Percentiles rank a stretch among this genome's conserved stretches.
Conservation (phyloP, 139 green algal genomes). For the Chlorella vulgaris region DNA sequence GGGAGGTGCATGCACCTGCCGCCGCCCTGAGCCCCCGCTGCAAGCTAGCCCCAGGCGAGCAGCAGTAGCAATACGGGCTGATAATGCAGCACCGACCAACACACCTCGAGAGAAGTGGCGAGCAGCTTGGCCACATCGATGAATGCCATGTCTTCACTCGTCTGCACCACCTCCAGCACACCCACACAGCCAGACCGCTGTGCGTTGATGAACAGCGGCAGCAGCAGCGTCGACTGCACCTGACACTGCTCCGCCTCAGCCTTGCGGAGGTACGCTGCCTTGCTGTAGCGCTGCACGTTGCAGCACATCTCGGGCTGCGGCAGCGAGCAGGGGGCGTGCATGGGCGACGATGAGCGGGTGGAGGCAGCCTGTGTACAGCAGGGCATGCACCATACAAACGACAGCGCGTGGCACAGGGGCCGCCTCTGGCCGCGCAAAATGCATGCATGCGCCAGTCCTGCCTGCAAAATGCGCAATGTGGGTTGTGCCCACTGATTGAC, state of each 20-base stretch:
- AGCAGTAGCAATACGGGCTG: too few species aligned
- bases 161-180: slow-evolving; percentile 60
- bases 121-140: slow-evolving; percentile 34
- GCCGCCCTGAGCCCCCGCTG: too few species aligned
- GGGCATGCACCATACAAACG: neutral
- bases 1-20: too few species aligned
- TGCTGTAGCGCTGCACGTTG: slow-evolving; percentile 63
- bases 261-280: slow-evolving; percentile 49
- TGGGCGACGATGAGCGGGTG: too few species aligned
- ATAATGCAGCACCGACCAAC: too few species aligned
- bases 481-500: neutral
- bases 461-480: neutral
- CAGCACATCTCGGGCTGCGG: slow-evolving; percentile 61
- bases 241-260: slow-evolving; percentile 58
- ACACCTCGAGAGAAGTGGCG: slow-evolving; percentile 31
- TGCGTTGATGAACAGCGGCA: slow-evolving; percentile 51
- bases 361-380: too few species aligned
- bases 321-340: neutral
- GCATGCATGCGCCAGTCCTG: too few species aligned
- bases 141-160: slow-evolving; percentile 61
- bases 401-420: too few species aligned
- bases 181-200: slow-evolving; percentile 34
- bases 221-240: slow-evolving; percentile 58
- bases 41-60: too few species aligned
- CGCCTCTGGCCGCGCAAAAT: too few species aligned